Base-by-base conservation (phyloP, 352 stramenopile genomes). In the Elongisporangium undulatum region DNA sequence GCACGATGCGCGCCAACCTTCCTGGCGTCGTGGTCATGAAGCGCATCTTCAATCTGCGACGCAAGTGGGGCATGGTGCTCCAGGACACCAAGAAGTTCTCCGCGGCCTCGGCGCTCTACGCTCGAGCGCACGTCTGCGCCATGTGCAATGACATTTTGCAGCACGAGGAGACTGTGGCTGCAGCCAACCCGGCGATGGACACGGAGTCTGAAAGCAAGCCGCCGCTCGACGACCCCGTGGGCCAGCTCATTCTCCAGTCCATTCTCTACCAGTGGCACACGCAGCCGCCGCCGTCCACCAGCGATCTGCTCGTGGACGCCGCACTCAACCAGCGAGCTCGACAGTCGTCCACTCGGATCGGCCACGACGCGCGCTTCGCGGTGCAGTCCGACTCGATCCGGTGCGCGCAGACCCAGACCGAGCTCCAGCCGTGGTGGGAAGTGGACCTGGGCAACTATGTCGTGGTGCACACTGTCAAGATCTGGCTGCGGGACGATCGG, bases 391-490 rank as follows among this genome's bases (percentile, higher is more conserved):
- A 77, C 34, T 38, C 70, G 2, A 63, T 74, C 3, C 64, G 67
- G 21, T 66, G 64, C 12, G 63, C 72, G 2, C 72, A 82, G 34
- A 85, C 72, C 1, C 73, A 74, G n/a, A 68, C 79, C 6, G 75
- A 85, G 56, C 61, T 79, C 22, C 75, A 85, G 56, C 72, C 72
- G 9, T 85, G 75, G 75, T 85, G 75, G 75, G 75, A 85, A 29
- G 74, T 85, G 8, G 75, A 82, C 39, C 53, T 85, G 12, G 75
- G 58, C 24, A 85, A 82, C 57, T 82, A 82, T 56, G 50, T 74
- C 38, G 70, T 82, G 26, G 68, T 82, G 17, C 69, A 85, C 53
- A 78, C 70, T 2, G 63, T 85, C 53, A 82, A 76, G 58, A 60
- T 83, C 39, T 76, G 69, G 63, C 53, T 83, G 9, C 66, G 69